Base-by-base conservation (phyloP, 2,329 filamentous ascomycete species). In the Xylariaceae sp. region DNA sequence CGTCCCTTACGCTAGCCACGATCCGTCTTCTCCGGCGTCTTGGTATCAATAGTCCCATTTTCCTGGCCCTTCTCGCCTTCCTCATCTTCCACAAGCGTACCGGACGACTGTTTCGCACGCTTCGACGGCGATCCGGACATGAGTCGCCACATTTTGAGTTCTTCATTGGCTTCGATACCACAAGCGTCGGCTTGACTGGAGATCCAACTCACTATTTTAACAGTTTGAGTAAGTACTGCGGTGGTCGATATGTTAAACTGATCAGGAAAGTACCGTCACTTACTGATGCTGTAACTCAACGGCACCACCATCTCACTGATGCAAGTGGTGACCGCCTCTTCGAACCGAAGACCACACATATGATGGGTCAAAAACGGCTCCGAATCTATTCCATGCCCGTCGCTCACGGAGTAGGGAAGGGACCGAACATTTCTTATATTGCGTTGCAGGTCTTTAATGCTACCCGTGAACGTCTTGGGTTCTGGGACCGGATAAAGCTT, bases 61-160 rank as follows among this genome's bases (percentile, higher is more conserved):
- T 4, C 41, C 5, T 15, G 0, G n/a, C 10, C 3, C 1, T 13
- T 4, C 41, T 17, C 41, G n/a, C 5, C 41, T n/a, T 15, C 41
- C 41, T 45, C 13, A 15, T 45, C 13, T 13, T 13, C 5, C 13
- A 13, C 3, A 13, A 10, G 37, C 37, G 13, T 41, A 13, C 0
- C 13, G n/a, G 13, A n/a, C 11, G 41, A 15, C 10, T 45, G 18
- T 11, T 23, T 9, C 9, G 17, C 3, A 50, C 39, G 37, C 11
- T 30, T 55, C 35, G 17, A 56, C 9, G 9, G 15, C 9, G 47
- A 18, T 30, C 17, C 15, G 11, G 57, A 50, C 11, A 39, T 58
- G 57, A 59, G 60, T 71, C 72, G 53, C 59, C 60, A 64, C n/a
- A 56, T 41, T 44, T 66, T 58, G 15, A 73, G 65, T 45, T 72